Conservation (phyloP, 108 stramenopile genomes). For the Fistulifera pelliculosa region DNA sequence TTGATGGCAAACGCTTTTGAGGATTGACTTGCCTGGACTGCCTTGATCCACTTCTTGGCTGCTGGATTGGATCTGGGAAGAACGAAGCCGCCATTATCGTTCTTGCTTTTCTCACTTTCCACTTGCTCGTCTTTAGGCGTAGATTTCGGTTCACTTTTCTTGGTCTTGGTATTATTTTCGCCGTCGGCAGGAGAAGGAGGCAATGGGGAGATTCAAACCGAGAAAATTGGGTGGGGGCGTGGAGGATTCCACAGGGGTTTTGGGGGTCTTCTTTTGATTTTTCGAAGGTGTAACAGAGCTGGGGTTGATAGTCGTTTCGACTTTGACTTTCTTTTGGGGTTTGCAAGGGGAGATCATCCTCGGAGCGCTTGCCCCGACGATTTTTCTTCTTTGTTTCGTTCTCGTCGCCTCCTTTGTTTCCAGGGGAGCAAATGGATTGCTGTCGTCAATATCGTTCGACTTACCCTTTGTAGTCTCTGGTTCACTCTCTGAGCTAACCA, state of each 20-base stretch:
- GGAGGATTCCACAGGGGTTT: conserved; percentile 8
- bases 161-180: neutral
- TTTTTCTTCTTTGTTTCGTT: neutral
- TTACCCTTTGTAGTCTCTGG: too few species aligned
- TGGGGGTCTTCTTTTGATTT: neutral
- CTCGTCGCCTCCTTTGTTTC: neutral
- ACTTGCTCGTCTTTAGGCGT: conserved; percentile 5
- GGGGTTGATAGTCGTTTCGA: too few species aligned
- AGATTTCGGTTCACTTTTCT: neutral
- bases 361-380: neutral
- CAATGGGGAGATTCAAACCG: conserved; percentile 55
- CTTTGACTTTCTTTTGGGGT: too few species aligned
- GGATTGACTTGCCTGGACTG: conserved; percentile 49
- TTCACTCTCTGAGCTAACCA: conserved; percentile 65
- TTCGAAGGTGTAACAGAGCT: too few species aligned
- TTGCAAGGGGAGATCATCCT: too few species aligned
- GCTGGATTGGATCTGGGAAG: conserved; percentile 10
- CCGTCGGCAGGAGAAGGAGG: conserved; percentile 48
- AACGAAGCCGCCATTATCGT: neutral
- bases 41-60: conserved; percentile 54
- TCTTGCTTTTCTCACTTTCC: conserved; percentile 1
- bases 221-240: conserved; percentile 29
- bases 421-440: neutral
- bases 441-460: too few species aligned
- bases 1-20: conserved; percentile 27